A percentile compares a stretch with the other conserved stretches of the same genome.
phyloP scores from a whole-genome alignment of 2,329 filamentous ascomycete genomes.

The Delphinella strobiligena region DNA sequence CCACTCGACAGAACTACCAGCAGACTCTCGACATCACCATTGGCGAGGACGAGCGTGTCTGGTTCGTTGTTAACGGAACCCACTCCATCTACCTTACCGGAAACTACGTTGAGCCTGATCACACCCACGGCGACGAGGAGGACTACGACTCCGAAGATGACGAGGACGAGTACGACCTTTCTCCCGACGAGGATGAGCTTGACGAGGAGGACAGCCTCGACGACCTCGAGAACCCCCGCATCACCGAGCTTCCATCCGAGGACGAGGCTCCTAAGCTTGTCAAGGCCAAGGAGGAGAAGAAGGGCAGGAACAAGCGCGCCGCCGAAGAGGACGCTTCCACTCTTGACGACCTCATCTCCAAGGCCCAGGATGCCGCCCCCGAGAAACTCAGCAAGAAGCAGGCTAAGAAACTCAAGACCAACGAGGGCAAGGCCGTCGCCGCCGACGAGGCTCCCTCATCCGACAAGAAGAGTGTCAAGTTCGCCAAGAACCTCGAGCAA shows the following conservation, averaged over 20 bases:
- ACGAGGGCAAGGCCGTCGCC: conserved; percentile 75
- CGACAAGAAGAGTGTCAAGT: conserved; percentile 88
- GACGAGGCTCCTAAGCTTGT: conserved; percentile 51
- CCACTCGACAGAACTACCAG: conserved; percentile 65
- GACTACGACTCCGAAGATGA: conserved; percentile 49
- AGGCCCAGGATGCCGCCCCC: conserved; percentile 53
- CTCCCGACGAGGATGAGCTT: conserved; percentile 68
- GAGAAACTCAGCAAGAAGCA: conserved; percentile 88
- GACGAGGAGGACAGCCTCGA: conserved; percentile 38
- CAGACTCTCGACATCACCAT: conserved; percentile 91
- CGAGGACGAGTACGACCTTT: conserved; percentile 56
- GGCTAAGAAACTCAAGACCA: conserved; percentile 97
- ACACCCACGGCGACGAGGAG: conserved; percentile 47
- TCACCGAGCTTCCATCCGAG: conserved; percentile 71
- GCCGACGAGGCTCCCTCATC: conserved; percentile 34
- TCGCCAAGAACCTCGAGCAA: conserved; percentile 97
- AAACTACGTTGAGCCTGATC: conserved; percentile 75
- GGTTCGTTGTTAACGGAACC: conserved; percentile 82
- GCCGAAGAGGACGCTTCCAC: conserved; percentile 55
- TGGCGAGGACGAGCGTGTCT: conserved; percentile 76
- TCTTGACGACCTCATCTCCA: conserved; percentile 77
- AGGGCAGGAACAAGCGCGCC: conserved; percentile 87
- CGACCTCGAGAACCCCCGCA: conserved; percentile 62
- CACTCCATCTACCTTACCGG: conserved; percentile 88
- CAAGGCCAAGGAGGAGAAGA: conserved; percentile 33